A percentile compares a stretch with the other conserved stretches of the same genome.
Evolutionary conservation across 2,329 filamentous ascomycete genomes (phyloP).

Genomic region (Uncinocarpus reesii): DNA sequence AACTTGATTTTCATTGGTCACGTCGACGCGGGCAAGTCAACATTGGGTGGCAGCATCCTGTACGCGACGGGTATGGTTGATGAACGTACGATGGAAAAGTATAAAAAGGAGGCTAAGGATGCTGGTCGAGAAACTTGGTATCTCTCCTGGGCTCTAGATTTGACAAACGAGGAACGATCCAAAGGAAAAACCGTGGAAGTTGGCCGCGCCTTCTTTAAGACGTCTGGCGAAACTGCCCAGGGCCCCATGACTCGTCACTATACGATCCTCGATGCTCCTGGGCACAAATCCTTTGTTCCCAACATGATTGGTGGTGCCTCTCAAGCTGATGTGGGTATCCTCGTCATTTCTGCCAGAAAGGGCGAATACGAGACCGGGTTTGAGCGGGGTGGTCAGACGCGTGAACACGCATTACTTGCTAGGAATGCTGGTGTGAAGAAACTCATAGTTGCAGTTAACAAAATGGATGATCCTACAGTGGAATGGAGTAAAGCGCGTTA

Average conservation of each 20-base stretch:
- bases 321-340: slow-evolving; percentile 84
- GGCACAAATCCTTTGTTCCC: slow-evolving; percentile 95
- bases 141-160: slow-evolving; percentile 92
- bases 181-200: slow-evolving; percentile 99
- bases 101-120: slow-evolving; percentile 93
- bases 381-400: slow-evolving; percentile 89
- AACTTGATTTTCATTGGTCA: slow-evolving; percentile 98
- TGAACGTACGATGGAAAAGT: slow-evolving; percentile 95
- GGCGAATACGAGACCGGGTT: slow-evolving; percentile 99
- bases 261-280: slow-evolving; percentile 91
- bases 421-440: slow-evolving; percentile 99
- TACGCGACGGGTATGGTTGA: slow-evolving; percentile 98
- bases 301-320: slow-evolving; percentile 96
- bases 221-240: slow-evolving; percentile 35
- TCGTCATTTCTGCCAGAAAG: slow-evolving; percentile 93
- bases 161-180: slow-evolving; percentile 89
- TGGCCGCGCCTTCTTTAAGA: slow-evolving; percentile 91
- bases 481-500: slow-evolving; percentile 91
- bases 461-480: slow-evolving; percentile 97
- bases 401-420: slow-evolving; percentile 94
- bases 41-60: slow-evolving; percentile 83
- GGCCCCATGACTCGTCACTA: slow-evolving; percentile 73
- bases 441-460: slow-evolving; percentile 89
- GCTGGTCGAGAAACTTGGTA: slow-evolving; percentile 97
- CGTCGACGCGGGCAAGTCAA: slow-evolving; percentile 97